Evolutionary conservation across 305 asterid species (phyloP).

Genomic region (Ajuga reptans): DNA sequence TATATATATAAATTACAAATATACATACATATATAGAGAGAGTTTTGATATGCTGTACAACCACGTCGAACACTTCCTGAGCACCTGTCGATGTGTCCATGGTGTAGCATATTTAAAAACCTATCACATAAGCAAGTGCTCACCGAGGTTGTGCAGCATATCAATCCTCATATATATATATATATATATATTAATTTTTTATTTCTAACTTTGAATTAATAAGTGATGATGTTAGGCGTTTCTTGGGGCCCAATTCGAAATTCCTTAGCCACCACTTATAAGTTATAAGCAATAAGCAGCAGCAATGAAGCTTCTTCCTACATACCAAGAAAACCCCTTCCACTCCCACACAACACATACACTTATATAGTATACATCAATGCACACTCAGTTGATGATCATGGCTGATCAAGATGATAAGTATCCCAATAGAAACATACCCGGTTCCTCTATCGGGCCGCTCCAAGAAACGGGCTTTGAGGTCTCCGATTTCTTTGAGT

Average conservation of each 20-base stretch:
- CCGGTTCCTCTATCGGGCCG: constrained; percentile 13
- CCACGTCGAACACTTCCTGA: no score
- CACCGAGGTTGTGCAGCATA: no score
- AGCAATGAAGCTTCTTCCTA: constrained; percentile 60
- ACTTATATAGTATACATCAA: constrained; percentile 7
- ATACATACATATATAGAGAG: no score
- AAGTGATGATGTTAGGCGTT: constrained; percentile 22
- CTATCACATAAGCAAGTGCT: no score
- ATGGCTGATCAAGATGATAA: constrained; percentile 33
- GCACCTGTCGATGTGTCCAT: no score
- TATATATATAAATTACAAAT: no score
- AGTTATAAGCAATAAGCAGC: constrained; percentile 29
- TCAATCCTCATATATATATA: not conserved
- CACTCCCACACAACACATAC: not conserved
- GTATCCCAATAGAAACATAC: constrained; percentile 20
- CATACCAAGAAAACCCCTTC: constrained; percentile 35
- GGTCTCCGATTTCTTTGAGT: constrained; percentile 49
- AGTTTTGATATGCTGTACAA: no score
- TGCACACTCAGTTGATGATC: constrained; percentile 17
- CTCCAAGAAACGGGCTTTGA: constrained; percentile 31
- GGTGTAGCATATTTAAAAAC: no score
- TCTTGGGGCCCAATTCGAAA: constrained; percentile 34
- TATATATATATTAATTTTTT: no score
- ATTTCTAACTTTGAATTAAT: no score
- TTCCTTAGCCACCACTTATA: constrained; percentile 47